phyloP scores from a whole-genome alignment of 1,284 basidiomycete genomes.

The Trichosporon asahii region DNA sequence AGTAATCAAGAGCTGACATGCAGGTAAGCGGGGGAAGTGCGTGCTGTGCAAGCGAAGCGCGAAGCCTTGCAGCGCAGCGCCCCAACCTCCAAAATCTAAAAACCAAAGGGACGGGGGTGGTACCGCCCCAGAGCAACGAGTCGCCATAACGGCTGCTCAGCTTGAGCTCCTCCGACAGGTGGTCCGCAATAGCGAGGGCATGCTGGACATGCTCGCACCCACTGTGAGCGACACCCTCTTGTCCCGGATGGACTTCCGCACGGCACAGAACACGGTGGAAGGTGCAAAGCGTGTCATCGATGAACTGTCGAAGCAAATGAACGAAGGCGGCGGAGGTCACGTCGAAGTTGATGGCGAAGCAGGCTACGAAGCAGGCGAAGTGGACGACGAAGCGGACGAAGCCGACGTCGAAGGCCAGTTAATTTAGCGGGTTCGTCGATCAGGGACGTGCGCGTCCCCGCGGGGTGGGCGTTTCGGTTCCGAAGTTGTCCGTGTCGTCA shows the following conservation, averaged over 20 bases:
- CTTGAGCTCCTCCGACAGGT: not conserved
- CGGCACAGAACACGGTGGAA: conserved; percentile 85
- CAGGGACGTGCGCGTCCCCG: not conserved
- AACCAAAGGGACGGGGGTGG: not conserved
- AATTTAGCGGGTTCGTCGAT: not conserved
- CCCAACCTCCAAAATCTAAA: not conserved
- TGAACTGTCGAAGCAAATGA: conserved; percentile 62
- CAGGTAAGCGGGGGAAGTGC: not conserved
- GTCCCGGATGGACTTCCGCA: conserved; percentile 29
- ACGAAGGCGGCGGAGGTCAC: not conserved
- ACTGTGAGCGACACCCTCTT: not conserved
- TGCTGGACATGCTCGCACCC: not conserved
- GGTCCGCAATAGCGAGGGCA: not conserved
- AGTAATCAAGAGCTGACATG: not conserved
- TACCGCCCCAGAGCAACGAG: not conserved
- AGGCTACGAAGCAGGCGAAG: not conserved
- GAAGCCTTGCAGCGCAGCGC: not conserved
- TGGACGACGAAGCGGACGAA: not conserved
- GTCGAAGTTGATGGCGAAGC: not conserved
- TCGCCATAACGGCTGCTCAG: not conserved
- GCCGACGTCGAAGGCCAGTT: not conserved
- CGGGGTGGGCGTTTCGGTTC: not conserved
- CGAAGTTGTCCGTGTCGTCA: not conserved
- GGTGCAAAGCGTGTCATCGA: conserved; percentile 75
- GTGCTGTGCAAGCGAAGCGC: not conserved